Percentiles rank a stretch among this genome's conserved stretches.
Evolutionary conservation across 202 grass and related monocot genomes (phyloP).

Genomic region (Schoenoplectus tabernaemontani): DNA sequence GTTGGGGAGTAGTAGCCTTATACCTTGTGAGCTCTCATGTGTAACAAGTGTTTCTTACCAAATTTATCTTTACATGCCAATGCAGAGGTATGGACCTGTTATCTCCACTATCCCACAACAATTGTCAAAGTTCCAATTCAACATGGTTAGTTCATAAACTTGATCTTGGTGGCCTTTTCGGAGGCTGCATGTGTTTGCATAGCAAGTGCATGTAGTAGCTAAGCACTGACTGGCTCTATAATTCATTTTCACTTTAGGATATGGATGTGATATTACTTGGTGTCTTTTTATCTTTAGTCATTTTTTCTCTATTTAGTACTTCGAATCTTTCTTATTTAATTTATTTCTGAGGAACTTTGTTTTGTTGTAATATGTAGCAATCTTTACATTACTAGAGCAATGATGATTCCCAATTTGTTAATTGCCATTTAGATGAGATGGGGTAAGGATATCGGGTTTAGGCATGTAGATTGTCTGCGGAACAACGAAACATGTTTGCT

Average conservation of each 20-base stretch:
- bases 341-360: background rate
- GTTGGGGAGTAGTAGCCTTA: too few species aligned
- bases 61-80: constrained; percentile 3
- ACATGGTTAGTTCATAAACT: constrained; percentile 85
- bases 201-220: background rate
- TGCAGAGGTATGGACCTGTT: constrained; percentile 87
- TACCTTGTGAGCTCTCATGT: background rate
- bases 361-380: background rate
- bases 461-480: background rate
- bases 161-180: background rate
- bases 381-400: background rate
- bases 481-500: background rate
- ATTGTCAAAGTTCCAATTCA: constrained; percentile 96
- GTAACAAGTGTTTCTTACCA: background rate
- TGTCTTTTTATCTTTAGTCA: too few species aligned
- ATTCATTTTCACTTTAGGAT: constrained; percentile 8
- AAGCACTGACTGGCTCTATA: background rate
- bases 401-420: background rate
- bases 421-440: background rate
- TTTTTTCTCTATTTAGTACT: background rate
- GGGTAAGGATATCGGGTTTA: background rate
- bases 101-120: constrained; percentile 98
- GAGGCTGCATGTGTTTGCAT: constrained; percentile 1
- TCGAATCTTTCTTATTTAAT: background rate
- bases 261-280: background rate